phyloP scores from a whole-genome alignment of 805 yeast genomes.

The Hyphopichia homilentoma region DNA sequence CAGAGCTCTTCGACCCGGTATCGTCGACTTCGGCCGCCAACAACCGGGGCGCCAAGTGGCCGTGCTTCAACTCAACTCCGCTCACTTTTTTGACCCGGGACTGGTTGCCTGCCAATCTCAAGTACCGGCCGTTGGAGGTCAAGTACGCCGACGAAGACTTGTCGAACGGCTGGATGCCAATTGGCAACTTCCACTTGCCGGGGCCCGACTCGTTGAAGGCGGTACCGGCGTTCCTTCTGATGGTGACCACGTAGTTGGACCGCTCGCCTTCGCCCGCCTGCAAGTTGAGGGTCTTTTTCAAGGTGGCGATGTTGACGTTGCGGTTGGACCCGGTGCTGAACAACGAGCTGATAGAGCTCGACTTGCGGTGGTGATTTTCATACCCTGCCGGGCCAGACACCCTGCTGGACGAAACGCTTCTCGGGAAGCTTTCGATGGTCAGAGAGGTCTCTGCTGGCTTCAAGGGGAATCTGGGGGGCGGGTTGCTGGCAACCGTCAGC shows the following conservation, averaged over 20 bases:
- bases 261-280: slow-evolving; percentile 49
- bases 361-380: slow-evolving; percentile 14
- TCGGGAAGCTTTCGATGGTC: neutral
- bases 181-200: slow-evolving; percentile 47
- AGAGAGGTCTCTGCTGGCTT: neutral
- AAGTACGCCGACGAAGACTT: slow-evolving; percentile 22
- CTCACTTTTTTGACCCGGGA: slow-evolving; percentile 32
- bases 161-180: slow-evolving; percentile 51
- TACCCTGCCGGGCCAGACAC: neutral
- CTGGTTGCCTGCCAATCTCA: slow-evolving; percentile 22
- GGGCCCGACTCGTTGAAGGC: slow-evolving; percentile 48
- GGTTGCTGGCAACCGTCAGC: neutral
- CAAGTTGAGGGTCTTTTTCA: slow-evolving; percentile 31
- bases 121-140: slow-evolving; percentile 23
- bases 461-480: neutral
- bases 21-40: slow-evolving; percentile 69
- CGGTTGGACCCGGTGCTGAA: slow-evolving; percentile 27
- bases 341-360: slow-evolving; percentile 34
- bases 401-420: neutral
- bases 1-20: slow-evolving; percentile 2
- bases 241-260: slow-evolving; percentile 45
- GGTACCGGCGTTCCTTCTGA: slow-evolving; percentile 44
- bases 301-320: slow-evolving; percentile 34
- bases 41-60: slow-evolving; percentile 59
- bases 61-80: slow-evolving; percentile 58